Evolutionary conservation across 73 alveolate genomes (phyloP).

Genomic region (Diophrys sp.): DNA sequence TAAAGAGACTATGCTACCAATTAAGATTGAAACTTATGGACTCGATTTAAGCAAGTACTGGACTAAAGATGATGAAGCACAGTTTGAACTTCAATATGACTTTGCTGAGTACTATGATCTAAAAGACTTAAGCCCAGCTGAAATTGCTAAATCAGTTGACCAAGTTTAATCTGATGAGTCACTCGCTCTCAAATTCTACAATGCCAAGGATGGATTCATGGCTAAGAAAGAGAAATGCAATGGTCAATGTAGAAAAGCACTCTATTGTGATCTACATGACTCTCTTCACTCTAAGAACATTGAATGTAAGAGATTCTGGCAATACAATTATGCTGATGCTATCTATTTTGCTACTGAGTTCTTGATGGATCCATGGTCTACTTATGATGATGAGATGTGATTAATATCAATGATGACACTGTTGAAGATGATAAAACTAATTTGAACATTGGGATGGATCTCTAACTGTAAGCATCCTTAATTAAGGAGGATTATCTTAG

Average conservation of each 20-base stretch:
- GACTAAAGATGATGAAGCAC: conserved; percentile 11
- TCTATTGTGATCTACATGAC: neutral
- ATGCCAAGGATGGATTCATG: no score
- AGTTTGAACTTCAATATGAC: neutral
- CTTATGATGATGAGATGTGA: no score
- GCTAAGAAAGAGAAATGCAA: neutral
- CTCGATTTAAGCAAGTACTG: conserved; percentile 17
- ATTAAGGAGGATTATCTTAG: no score
- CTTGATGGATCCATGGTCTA: neutral
- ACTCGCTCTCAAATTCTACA: no score
- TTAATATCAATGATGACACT: no score
- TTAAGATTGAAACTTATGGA: conserved; percentile 23
- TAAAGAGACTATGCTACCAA: conserved; percentile 30
- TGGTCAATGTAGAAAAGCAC: neutral
- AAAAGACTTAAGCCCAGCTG: no score
- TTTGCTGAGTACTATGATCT: neutral
- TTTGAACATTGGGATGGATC: no score
- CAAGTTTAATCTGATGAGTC: no score
- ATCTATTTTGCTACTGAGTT: neutral
- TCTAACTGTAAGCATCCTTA: no score
- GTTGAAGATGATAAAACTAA: no score
- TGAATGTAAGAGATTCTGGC: neutral
- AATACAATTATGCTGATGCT: neutral
- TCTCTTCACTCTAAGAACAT: neutral
- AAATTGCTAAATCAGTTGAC: no score